Base-by-base conservation (phyloP, 352 stramenopile genomes). In the Phytopythium vexans region DNA sequence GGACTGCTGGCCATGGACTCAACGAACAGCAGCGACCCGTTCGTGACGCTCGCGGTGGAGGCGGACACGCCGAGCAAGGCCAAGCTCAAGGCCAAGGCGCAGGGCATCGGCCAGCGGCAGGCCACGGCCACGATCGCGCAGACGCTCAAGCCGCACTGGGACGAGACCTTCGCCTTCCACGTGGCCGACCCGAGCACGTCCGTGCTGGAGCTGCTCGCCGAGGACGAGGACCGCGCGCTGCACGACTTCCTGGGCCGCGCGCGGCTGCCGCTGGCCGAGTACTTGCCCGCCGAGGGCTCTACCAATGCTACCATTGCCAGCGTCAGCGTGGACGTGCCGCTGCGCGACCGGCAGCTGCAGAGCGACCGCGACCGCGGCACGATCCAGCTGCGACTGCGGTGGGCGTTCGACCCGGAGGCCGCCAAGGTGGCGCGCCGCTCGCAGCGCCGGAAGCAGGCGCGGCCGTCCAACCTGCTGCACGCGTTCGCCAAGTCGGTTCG, bases 1-100 rank as follows among this genome's bases (percentile, higher is more conserved):
- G 82, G 89, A 35, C 65, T 97, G 31, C 69, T 96, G 45, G 65
- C 82, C 8, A 94, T 95, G 78, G 84, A 95, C 65, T 56, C 61
- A 54, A 74, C 86, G 21, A 77, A 61, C 44, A 93, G 80, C 59
- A 93, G 80, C 59, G 91, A 97, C 57, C 91, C 91, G 43, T 73
- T 96, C 32, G 86, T 95, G 34, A 91, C 92, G 52, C 61, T 95
- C 34, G 77, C 66, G 62, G 68, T 78, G 70, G 81, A 66, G n/a
- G n/a, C n/a, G n/a, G n/a, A n/a, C n/a, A n/a, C n/a, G n/a, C n/a
- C n/a, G n/a, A n/a, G n/a, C n/a, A n/a, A n/a, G n/a, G n/a, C n/a
- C n/a, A n/a, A n/a, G n/a, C n/a, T n/a, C n/a, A n/a, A n/a, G n/a
- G n/a, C n/a, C n/a, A n/a, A n/a, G n/a, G n/a, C n/a, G n/a, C n/a